Percentiles rank a stretch among this genome's conserved stretches.
phyloP scores from a whole-genome alignment of 345 rosid genomes.

The Eucalyptus sp. region DNA sequence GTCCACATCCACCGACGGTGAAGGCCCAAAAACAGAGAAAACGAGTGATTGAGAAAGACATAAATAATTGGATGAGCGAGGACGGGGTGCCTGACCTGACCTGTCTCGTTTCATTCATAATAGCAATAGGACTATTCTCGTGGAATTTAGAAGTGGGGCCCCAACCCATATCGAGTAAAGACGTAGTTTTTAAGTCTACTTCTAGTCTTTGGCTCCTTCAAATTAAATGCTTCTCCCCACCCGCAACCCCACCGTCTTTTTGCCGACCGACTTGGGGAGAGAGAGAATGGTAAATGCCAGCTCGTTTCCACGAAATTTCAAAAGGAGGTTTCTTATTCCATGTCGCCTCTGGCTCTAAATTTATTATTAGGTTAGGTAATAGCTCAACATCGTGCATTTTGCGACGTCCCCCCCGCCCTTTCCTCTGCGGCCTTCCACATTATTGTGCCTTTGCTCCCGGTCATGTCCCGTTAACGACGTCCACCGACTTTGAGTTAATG shows the following conservation, averaged over 20 bases:
- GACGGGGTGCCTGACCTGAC: neutral
- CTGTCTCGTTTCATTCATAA: neutral
- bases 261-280: no score
- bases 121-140: neutral
- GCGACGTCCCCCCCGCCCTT: neutral
- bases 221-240: neutral
- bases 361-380: neutral
- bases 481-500: neutral
- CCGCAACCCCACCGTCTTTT: no score
- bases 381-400: neutral
- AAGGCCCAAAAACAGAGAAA: neutral
- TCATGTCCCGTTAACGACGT: neutral
- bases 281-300: no score
- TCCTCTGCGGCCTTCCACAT: neutral
- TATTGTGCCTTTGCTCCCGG: neutral
- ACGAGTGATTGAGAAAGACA: neutral
- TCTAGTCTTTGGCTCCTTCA: neutral
- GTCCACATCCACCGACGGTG: neutral
- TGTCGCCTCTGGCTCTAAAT: neutral
- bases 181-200: no score
- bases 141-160: neutral
- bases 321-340: neutral
- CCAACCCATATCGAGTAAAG: no score
- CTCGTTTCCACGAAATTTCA: neutral
- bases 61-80: no score